Conservation (phyloP, 148 eudicot species). For the Beta vulgaris region DNA sequence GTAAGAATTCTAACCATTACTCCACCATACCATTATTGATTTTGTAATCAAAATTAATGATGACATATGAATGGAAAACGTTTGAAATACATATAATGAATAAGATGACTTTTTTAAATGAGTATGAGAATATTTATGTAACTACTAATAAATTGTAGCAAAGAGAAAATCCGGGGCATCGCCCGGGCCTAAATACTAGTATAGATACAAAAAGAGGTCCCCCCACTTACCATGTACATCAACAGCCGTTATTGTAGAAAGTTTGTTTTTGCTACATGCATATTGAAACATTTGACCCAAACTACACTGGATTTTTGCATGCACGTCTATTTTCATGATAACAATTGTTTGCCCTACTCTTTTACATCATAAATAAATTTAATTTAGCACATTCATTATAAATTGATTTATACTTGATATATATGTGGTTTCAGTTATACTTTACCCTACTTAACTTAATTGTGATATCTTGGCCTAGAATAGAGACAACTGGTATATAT, state of each 20-base stretch:
- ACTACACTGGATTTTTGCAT: slow-evolving; percentile 8
- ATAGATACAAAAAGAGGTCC: no score
- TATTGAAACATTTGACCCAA: slow-evolving; percentile 11
- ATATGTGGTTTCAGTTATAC: slow-evolving; percentile 14
- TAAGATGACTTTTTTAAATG: no score
- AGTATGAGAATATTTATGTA: no score
- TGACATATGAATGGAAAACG: no score
- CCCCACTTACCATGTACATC: neutral
- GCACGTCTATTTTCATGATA: slow-evolving; percentile 15
- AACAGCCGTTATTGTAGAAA: slow-evolving; percentile 1
- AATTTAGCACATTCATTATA: slow-evolving; percentile 1
- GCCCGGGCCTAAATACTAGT: no score
- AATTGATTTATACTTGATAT: neutral
- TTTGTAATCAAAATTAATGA: no score
- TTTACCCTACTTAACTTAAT: slow-evolving; percentile 15
- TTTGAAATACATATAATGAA: no score
- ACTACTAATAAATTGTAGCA: no score
- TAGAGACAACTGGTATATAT: slow-evolving; percentile 5
- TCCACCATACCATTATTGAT: no score
- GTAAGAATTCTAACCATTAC: no score
- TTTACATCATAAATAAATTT: slow-evolving; percentile 10
- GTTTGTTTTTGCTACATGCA: neutral
- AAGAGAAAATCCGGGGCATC: no score
- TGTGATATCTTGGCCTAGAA: slow-evolving; percentile 7
- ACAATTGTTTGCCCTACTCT: slow-evolving; percentile 6